These are phyloP conservation scores for Phytophthora pini DNA, from an alignment of 352 stramenopile genomes.

Conservation along the genomic window DNA sequence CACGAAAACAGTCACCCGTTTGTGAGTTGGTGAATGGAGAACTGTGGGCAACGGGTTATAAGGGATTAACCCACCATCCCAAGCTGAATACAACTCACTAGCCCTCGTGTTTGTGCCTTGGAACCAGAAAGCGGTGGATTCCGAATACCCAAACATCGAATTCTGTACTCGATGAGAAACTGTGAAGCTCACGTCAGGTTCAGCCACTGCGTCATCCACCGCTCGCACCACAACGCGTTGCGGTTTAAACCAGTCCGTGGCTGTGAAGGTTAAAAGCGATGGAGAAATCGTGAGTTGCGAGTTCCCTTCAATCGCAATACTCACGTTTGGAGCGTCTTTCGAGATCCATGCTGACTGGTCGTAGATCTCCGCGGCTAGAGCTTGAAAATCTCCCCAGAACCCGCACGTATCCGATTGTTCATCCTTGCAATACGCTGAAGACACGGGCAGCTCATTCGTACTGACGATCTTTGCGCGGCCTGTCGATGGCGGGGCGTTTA, in stretches of 20 bases:
- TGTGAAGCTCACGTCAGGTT: constrained; percentile 38
- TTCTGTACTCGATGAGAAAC: constrained; percentile 70
- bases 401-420: constrained; percentile 51
- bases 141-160: constrained; percentile 50
- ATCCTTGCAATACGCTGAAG: constrained; percentile 36
- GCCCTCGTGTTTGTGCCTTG: constrained; percentile 25
- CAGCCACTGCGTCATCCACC: constrained; percentile 52
- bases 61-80: constrained; percentile 41
- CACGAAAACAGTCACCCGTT: constrained; percentile 55
- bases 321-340: constrained; percentile 46
- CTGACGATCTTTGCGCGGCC: constrained; percentile 12
- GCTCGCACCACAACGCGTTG: constrained; percentile 60
- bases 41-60: constrained; percentile 72
- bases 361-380: constrained; percentile 45
- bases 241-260: constrained; percentile 64
- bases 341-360: constrained; percentile 18
- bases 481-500: constrained; percentile 63
- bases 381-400: constrained; percentile 51
- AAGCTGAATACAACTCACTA: constrained; percentile 30
- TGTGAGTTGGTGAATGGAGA: constrained; percentile 54
- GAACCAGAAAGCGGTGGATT: constrained; percentile 72
- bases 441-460: constrained; percentile 11
- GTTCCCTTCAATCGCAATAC: constrained; percentile 60
- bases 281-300: constrained; percentile 58
- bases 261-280: constrained; percentile 68